Conservation (phyloP, 495 filamentous ascomycete genomes). For the Aspergillus indologenus region DNA sequence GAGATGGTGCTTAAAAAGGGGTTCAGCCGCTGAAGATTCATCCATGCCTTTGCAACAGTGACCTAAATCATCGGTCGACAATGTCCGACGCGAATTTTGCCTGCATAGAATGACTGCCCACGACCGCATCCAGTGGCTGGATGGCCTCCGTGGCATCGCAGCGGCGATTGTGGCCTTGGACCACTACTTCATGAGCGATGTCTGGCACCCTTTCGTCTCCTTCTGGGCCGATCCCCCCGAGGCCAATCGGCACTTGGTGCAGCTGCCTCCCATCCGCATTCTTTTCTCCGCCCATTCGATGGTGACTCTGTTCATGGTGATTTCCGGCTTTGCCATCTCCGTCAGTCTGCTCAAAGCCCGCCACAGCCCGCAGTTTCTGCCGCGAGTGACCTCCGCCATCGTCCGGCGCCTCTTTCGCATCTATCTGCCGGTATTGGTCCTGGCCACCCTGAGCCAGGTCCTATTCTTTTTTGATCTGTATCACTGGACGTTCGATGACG, state of each 20-base stretch:
- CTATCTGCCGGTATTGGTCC: conserved; percentile 50
- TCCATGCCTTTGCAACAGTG: not conserved
- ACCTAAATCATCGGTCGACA: not conserved
- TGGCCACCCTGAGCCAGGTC: conserved; percentile 43
- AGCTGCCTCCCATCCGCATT: conserved; percentile 56
- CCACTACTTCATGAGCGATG: conserved; percentile 25
- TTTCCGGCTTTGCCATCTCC: conserved; percentile 59
- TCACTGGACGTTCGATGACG: conserved; percentile 14
- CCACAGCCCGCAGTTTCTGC: conserved; percentile 32
- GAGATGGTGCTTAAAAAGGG: not conserved
- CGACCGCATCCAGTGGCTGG: conserved; percentile 25
- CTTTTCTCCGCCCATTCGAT: conserved; percentile 55
- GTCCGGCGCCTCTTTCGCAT: conserved; percentile 55
- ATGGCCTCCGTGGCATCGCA: conserved; percentile 31
- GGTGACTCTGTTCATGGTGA: conserved; percentile 64
- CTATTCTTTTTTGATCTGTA: conserved; percentile 34
- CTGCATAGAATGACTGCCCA: not conserved
- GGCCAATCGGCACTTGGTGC: conserved; percentile 45
- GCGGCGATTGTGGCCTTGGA: conserved; percentile 25
- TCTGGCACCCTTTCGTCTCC: conserved; percentile 25
- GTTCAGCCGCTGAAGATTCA: not conserved
- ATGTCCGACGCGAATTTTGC: not conserved
- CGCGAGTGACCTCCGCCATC: conserved; percentile 46
- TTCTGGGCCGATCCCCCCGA: conserved; percentile 32
- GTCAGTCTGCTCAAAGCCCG: conserved; percentile 49